A percentile compares a stretch with the other conserved stretches of the same genome.
These are phyloP conservation scores for Chalciporus piperatus DNA, from an alignment of 768 basidiomycete species.

Conservation along the genomic window DNA sequence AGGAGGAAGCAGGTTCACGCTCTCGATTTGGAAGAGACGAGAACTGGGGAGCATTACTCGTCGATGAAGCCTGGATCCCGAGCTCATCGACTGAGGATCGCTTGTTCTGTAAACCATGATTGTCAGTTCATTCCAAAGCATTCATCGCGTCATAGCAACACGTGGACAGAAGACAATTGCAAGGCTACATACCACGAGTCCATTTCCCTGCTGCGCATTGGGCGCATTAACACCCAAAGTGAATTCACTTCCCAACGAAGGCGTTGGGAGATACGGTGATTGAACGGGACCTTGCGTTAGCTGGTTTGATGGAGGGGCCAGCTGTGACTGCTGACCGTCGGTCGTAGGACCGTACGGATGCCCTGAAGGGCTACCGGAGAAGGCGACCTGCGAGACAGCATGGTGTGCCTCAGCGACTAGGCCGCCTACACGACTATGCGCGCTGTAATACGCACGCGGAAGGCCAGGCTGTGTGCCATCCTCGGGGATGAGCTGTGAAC, in stretches of 20 bases:
- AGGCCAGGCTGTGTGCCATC: slow-evolving; percentile 80
- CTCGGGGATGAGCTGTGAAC: slow-evolving; percentile 70
- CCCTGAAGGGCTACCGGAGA: slow-evolving; percentile 40
- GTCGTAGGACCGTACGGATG: neutral
- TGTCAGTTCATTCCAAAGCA: slow-evolving; percentile 12
- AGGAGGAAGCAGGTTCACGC: slow-evolving; percentile 30
- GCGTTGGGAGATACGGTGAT: slow-evolving; percentile 28
- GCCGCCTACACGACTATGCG: slow-evolving; percentile 58
- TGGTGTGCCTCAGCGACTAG: slow-evolving; percentile 63
- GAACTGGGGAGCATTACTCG: slow-evolving; percentile 38
- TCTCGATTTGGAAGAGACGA: slow-evolving; percentile 62
- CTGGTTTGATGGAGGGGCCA: slow-evolving; percentile 3
- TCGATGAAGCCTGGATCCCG: slow-evolving; percentile 13
- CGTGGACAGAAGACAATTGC: slow-evolving; percentile 19
- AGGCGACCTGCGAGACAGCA: slow-evolving; percentile 49
- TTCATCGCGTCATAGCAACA: slow-evolving; percentile 13
- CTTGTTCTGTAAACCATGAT: slow-evolving; percentile 12
- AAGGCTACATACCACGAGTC: slow-evolving; percentile 16
- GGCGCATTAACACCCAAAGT: slow-evolving; percentile 18
- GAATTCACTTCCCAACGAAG: slow-evolving; percentile 33
- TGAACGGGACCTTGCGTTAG: neutral
- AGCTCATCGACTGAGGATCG: slow-evolving; percentile 28
- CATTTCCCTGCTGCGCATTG: slow-evolving; percentile 9
- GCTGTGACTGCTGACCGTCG: slow-evolving; percentile 5
- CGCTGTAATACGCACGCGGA: slow-evolving; percentile 67